Evolutionary conservation across 208 protist species (phyloP).

Genomic region (Acanthamoeba triangularis): DNA sequence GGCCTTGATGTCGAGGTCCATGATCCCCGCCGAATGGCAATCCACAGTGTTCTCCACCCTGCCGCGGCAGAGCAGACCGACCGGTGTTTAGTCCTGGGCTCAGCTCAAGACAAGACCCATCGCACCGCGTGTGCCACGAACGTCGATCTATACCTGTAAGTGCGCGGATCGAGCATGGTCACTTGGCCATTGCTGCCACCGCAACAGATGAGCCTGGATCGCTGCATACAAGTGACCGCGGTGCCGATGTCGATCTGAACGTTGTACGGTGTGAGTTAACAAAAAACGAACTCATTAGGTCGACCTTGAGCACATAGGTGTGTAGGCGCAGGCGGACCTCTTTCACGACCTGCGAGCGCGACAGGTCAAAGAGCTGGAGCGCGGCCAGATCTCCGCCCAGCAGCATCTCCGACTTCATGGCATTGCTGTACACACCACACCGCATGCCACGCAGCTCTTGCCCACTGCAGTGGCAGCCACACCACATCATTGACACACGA

Average conservation of each 20-base stretch:
- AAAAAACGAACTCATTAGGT: background rate
- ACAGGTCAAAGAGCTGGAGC: constrained; percentile 28
- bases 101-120: background rate
- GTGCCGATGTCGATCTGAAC: constrained; percentile 37
- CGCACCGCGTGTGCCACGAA: background rate
- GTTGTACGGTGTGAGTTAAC: background rate
- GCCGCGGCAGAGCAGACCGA: too few species aligned
- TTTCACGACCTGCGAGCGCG: background rate
- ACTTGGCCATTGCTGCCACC: constrained; percentile 43
- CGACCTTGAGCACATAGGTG: too few species aligned
- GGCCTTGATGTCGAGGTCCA: constrained; percentile 65
- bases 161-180: constrained; percentile 51
- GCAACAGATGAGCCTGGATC: constrained; percentile 45
- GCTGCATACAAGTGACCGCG: constrained; percentile 40
- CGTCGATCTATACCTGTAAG: background rate
- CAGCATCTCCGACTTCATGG: constrained; percentile 34
- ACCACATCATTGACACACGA: background rate
- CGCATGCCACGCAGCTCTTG: constrained; percentile 55
- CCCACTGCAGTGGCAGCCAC: background rate
- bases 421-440: constrained; percentile 37
- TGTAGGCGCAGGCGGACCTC: background rate
- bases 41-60: constrained; percentile 38
- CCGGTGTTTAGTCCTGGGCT: background rate
- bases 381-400: constrained; percentile 14
- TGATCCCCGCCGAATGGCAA: constrained; percentile 28